Evolutionary conservation across 1,139 yeast species (phyloP), one percentile per base, ranked within the genome.

Genomic region (Magnusiomyces sp.): DNA sequence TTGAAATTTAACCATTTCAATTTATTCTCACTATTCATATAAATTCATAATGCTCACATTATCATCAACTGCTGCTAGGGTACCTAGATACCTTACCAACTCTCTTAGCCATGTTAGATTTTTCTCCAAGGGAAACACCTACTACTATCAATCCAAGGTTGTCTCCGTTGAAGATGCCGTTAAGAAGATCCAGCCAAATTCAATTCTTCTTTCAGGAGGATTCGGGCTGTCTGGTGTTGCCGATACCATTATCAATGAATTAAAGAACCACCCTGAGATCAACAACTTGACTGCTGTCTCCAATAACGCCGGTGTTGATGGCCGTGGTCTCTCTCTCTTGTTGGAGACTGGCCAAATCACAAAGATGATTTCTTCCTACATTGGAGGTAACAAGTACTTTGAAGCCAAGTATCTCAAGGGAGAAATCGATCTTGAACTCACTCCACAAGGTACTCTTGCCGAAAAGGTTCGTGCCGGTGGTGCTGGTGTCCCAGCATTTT

Each of bases 361-460:
- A 39, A 72, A 71, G 56, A 71, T 75, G 75, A 65, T 75, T 46
- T 69, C 73, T 47, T 72, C 77, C 14, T 75, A 72, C 57, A 70
- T 75, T 48, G 79, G 79, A 10, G 70, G 71, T 16, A 73, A 73
- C 58, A 68, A 71, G 54, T 69, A 72, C 4, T 72, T 74, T 55
- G 74, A 72, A 55, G 58, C 62, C 40, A 58, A 70, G 55, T 75
- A 71, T 56, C 63, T 74, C 47, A 63, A 67, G 13, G 79, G 79
- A 14, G 56, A 70, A 47, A 66, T 75, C 41, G 76, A 72, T 50
- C 62, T 74, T 50, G 77, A 75, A 56, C 63, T 74, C 50, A 69
- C 73, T 13, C 79, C 79, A 5, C 79, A 75, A 56, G 79, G 79
- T 1, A 73, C 74, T 17, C 63, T 75, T 43, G 79, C 78, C 16